A percentile compares a stretch with the other conserved stretches of the same genome.
Conservation (phyloP, 352 stramenopile species). For the Pythium volutum region DNA sequence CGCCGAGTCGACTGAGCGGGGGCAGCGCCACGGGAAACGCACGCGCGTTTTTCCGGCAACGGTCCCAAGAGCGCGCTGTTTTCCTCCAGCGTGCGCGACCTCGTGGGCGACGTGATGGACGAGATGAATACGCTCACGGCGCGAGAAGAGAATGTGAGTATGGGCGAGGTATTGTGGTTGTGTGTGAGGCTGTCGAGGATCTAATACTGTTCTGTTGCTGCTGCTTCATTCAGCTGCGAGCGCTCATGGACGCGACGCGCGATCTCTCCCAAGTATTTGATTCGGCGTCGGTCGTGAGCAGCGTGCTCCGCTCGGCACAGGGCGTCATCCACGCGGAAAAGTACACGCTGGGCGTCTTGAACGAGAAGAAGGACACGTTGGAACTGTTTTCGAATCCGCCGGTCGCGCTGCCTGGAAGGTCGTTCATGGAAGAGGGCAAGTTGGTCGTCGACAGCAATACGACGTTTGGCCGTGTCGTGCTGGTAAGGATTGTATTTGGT, state of each 20-base stretch:
- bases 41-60: conserved; percentile 24
- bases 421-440: conserved; percentile 55
- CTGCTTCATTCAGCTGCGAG: conserved; percentile 37
- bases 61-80: conserved; percentile 47
- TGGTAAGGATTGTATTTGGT: conserved; percentile 29
- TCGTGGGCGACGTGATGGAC: conserved; percentile 49
- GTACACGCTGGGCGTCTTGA: conserved; percentile 58
- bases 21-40: not conserved
- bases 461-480: conserved; percentile 63
- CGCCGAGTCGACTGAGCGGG: conserved; percentile 4
- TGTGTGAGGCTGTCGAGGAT: too few relatives aligned
- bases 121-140: conserved; percentile 47
- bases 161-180: too few relatives aligned
- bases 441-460: conserved; percentile 55
- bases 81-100: conserved; percentile 44
- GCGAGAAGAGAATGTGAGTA: conserved; percentile 47
- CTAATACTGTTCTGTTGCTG: not conserved
- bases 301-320: conserved; percentile 48
- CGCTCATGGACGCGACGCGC: conserved; percentile 57
- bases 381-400: conserved; percentile 64
- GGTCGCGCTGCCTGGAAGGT: conserved; percentile 38
- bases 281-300: conserved; percentile 48
- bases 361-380: conserved; percentile 59
- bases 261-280: conserved; percentile 59
- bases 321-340: conserved; percentile 50